A percentile compares a stretch with the other conserved stretches of the same genome.
These are phyloP conservation scores for Corrigiola litoralis DNA, from an alignment of 179 eudicot species.

Conservation along the genomic window DNA sequence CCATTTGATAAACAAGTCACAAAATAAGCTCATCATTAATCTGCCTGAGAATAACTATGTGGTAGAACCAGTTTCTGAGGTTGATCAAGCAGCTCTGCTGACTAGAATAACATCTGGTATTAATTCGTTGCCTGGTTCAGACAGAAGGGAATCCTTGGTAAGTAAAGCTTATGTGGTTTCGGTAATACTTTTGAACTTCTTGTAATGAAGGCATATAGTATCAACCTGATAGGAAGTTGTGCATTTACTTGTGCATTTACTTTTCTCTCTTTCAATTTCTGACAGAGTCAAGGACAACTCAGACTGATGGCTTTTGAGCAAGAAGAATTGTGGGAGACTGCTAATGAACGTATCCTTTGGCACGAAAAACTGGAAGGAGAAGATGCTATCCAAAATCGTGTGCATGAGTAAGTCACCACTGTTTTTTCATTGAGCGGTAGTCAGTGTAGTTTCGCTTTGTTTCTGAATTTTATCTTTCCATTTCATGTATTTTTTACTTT, in stretches of 20 bases:
- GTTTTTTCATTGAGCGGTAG: background rate
- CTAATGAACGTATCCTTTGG: conserved; percentile 86
- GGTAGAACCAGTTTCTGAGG: conserved; percentile 36
- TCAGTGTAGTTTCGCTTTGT: background rate
- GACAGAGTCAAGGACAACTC: conserved; percentile 74
- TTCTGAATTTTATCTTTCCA: too few relatives aligned
- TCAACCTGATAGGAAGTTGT: background rate
- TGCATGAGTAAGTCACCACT: conserved; percentile 73
- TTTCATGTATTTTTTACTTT: too few relatives aligned
- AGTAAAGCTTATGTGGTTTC: conserved; percentile 16
- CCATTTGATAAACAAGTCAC: conserved; percentile 62
- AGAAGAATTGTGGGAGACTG: conserved; percentile 89
- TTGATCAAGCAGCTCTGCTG: conserved; percentile 65
- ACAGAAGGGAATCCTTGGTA: conserved; percentile 56
- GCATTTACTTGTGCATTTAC: background rate
- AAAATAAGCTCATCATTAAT: too few relatives aligned
- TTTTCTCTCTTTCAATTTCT: conserved; percentile 8
- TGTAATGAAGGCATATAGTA: background rate
- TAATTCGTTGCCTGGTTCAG: conserved; percentile 51
- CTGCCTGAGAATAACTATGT: conserved; percentile 44
- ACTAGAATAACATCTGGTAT: conserved; percentile 73
- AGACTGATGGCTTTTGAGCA: conserved; percentile 88
- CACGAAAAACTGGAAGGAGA: conserved; percentile 89
- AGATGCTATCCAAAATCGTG: conserved; percentile 87
- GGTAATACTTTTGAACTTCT: background rate